Evolutionary conservation across 176 grass and related monocot genomes (phyloP), one percentile per base, ranked within the genome.

Genomic region (Calamus simplicifolius): DNA sequence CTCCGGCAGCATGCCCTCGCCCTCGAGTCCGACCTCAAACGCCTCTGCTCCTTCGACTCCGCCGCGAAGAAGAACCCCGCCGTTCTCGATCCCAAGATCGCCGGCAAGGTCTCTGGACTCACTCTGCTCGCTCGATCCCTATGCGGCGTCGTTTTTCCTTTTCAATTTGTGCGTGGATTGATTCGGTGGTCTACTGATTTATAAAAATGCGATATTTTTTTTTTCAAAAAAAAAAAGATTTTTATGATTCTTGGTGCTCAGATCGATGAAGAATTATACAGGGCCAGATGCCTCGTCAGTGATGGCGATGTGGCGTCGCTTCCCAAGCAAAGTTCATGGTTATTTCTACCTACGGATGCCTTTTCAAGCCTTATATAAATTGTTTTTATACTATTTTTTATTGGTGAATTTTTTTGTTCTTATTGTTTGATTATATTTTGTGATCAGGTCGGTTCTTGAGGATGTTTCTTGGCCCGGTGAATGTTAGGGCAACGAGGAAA

Each of bases 251-350:
- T 43, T 43, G 35, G 35, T 43, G 5, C 1, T 57, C 73, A 98
- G 93, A 80, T 92, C 61, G 84, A 98, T 52, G 93, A 98, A 67
- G 84, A 92, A 55, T 74, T 98, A 56, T 85, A 83, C 80, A 72
- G 87, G 66, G 87, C 93, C 0, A 53, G 75, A 26, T 85, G 93
- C 67, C 50, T 92, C 54, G 68, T 98, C 53, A 73, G 48, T 7
- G 93, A 98, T 3, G 93, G 84, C 0, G 93, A 98, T 54, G 51
- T 85, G 10, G 87, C 81, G 12, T 52, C 78, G 1, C 67, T 98
- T 59, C 27, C 87, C 81, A 0, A 92, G 62, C 87, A 85, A 85
- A 64, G 19, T 67, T 6, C 78, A 98, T 68, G 93, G 93, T 97
- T 23, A 71, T 64, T 53, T 52, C 12, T 71, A 31, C 19, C 28